Evolutionary conservation across 495 filamentous ascomycete species (phyloP), one percentile per base, ranked within the genome.

Genomic region (Cercophora sp.): DNA sequence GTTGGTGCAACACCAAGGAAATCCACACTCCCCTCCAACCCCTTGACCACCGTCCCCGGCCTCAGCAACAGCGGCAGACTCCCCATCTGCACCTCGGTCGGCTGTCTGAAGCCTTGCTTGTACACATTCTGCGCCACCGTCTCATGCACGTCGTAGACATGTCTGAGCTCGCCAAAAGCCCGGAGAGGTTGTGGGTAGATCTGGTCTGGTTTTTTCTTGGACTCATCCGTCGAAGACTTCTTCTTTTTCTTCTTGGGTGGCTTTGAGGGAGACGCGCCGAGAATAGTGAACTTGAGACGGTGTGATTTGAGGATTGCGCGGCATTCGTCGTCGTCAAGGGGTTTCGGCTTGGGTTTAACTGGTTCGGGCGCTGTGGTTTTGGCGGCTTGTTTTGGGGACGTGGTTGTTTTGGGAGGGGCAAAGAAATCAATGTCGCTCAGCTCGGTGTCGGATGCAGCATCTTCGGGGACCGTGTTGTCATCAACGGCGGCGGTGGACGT

Each of bases 11-110:
- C 84, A 3, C 86, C 85, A 27, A 98, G 61, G 25, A 98, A 80
- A 77, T 97, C 85, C 18, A 56, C 61, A 19, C 43, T 25, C 3
- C 24, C 57, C 24, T 23, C 43, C 9, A 63, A 51, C 16, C 60
- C 57, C 18, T 62, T 55, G 5, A 79, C 63, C 10, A 75, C 76
- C 35, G 62, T 65, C 16, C 70, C 68, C 3, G 74, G 72, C 25
- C 69, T 75, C 32, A 96, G 70, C 36, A 96, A 68, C 29, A 96
- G 65, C 26, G 93, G 94, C 52, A 97, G 68, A 53, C 82, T 83
- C 13, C 82, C 91, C 62, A 97, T 80, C 60, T 99, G 93, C 18
- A 99, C 91, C 70, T 96, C 91, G 2, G 92, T 99, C 23, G 93
- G 91, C 51, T 86, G 74, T 3, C 75, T 79, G 63, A 95, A 97